Evolutionary conservation across 371 early-diverging fungal genomes (phyloP), one percentile per base, ranked within the genome.

Genomic region (Rhizopus microsporus): DNA sequence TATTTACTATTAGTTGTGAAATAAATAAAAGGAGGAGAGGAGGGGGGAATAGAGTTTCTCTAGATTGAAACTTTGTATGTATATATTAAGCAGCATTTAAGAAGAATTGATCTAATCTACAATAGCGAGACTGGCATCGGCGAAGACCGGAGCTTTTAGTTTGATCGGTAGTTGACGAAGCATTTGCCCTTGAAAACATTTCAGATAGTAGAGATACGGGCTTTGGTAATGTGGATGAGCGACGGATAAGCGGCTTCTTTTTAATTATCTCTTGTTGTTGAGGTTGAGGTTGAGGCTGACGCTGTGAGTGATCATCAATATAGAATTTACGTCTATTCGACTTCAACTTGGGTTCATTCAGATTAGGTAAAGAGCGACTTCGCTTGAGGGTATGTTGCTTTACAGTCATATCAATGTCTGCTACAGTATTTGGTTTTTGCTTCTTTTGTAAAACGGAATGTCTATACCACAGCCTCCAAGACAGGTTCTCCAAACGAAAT

Each of bases 381-480:
- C 65, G 44, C 17, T 39, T 59, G 29, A 65, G 52, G 1, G 23
- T 38, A 39, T 37, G 30, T 7, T 44, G 23, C 10, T 38, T 38
- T 10, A 6, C 5, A 17, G 44, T 17, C 16, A 17, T 46, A 3
- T 42, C 52, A 34, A 65, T 60, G 47, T 64, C 64, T 39, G 56
- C 43, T 29, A 40, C 44, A 17, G 59, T 64, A 34, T 60, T 56
- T 30, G 59, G 60, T 40, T 51, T 53, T 53, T 15, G 40, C n/a
- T 51, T 66, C 47, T 61, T 62, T 47, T 62, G 59, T 43, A 67
- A 37, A 4, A 67, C 45, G 15, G 49, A 58, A 30, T 68, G 63
- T 38, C 64, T 37, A 48, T 68, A 63, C 68, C 68, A 68, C 29
- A 68, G 39, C 6, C 68, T 49, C 68, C 68, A 68, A 13, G 68